Base-by-base conservation (phyloP, 345 rosid species). In the Populus euphratica region DNA sequence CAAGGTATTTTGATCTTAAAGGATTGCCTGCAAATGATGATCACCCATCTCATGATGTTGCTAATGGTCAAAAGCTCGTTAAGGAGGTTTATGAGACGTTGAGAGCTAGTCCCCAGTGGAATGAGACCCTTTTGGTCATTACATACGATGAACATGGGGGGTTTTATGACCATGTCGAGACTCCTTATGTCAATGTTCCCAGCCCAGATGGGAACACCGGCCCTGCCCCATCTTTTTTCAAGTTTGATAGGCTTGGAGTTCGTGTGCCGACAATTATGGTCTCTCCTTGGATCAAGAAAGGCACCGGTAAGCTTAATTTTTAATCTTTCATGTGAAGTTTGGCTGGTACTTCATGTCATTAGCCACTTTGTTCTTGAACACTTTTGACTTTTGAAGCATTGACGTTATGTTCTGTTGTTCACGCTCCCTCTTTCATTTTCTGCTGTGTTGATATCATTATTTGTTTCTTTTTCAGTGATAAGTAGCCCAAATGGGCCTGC, bases 101-200 rank as follows among this genome's bases (percentile, higher is more conserved):
- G 79, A 88, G 99, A 74, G 86, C 88, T 8, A 89, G 99, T 75
- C 98, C 99, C 69, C 99, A 93, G 63, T 93, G 99, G 99, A 93
- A 95, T 76, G 88, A 93, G 86, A 95, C 98, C 38, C 88, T 91
- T 20, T 75, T 95, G 78, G 83, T 95, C 50, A 90, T 95, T 78
- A 95, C 98, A 12, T 95, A 93, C 62, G 99, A 93, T 87, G 98
- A 95, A 76, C 98, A 95, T 78, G 99, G 98, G 71, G 99, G 99
- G 7, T 95, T 93, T 68, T 95, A 76, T 81, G 99, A 95, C 80
- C 99, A 95, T 90, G 98, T 95, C 0, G n/a, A 80, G 65, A 95
- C 99, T 65, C 99, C 98, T 62, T 90, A 59, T 78, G 86, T 83
- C 1, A 85, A 88, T 83, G 86, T 95, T 65, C 99, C 99, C 0